Percentiles rank a stretch among this genome's conserved stretches.
Conservation (phyloP, 2,329 filamentous ascomycete species). For the Diaporthe vexans region DNA sequence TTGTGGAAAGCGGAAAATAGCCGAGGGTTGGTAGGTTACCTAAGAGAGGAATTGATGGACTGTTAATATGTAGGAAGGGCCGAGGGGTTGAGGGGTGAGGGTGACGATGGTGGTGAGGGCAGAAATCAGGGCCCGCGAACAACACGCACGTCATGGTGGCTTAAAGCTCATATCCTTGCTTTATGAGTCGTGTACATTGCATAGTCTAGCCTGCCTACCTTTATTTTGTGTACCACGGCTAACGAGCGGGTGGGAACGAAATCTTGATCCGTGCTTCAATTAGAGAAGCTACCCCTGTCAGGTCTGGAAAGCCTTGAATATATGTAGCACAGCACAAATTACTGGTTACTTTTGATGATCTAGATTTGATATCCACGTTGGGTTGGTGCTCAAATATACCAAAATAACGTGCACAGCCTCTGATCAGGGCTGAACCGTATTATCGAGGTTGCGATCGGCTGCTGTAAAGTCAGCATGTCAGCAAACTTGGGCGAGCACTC, state of each 20-base stretch:
- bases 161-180: constrained; percentile 32
- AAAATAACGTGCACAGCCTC: not conserved
- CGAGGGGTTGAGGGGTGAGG: constrained; percentile 7
- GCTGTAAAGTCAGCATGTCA: constrained; percentile 15
- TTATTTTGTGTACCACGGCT: not conserved
- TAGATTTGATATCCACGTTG: not conserved
- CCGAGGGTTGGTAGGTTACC: constrained; percentile 7
- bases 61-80: constrained; percentile 2
- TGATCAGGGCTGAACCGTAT: too few relatives aligned
- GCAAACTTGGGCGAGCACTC: not conserved
- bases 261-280: constrained; percentile 26
- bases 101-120: constrained; percentile 17
- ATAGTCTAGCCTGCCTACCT: constrained; percentile 1
- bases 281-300: constrained; percentile 33
- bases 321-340: not conserved
- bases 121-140: not conserved
- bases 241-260: not conserved
- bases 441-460: not conserved
- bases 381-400: not conserved
- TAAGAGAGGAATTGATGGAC: constrained; percentile 10
- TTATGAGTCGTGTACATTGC: constrained; percentile 18
- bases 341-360: not conserved
- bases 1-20: not conserved
- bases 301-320: not conserved
- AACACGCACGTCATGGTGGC: constrained; percentile 35